Evolutionary conservation across 2,329 filamentous ascomycete genomes (phyloP).

Genomic region (Cephalotrichum gorgonifer): DNA sequence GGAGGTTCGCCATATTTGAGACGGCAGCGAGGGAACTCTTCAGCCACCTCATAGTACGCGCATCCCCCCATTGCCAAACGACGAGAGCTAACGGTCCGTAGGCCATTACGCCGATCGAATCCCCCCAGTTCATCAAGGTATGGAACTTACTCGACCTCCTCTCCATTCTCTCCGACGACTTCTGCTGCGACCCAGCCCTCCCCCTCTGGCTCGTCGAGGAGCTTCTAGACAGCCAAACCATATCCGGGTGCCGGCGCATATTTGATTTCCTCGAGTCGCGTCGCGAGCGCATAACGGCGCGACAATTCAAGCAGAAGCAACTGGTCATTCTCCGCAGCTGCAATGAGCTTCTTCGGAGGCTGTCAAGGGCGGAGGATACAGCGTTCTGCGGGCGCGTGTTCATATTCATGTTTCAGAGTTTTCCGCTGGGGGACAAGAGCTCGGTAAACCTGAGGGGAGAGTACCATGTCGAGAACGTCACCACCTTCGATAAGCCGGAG

Average conservation of each 20-base stretch:
- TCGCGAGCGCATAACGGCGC: slow-evolving; percentile 75
- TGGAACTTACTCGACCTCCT: slow-evolving; percentile 94
- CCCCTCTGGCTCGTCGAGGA: slow-evolving; percentile 90
- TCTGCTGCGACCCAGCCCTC: slow-evolving; percentile 66
- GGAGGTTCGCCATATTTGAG: slow-evolving; percentile 65
- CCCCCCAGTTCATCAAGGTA: slow-evolving; percentile 67
- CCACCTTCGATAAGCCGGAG: slow-evolving; percentile 59
- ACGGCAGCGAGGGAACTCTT: slow-evolving; percentile 75
- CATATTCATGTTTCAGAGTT: slow-evolving; percentile 97
- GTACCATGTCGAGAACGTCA: slow-evolving; percentile 92
- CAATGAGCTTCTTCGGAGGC: slow-evolving; percentile 84
- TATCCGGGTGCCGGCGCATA: slow-evolving; percentile 78
- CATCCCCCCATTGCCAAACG: slow-evolving; percentile 4
- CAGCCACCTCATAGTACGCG: slow-evolving; percentile 65
- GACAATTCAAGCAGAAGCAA: slow-evolving; percentile 72
- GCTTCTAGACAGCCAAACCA: slow-evolving; percentile 90
- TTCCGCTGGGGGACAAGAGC: slow-evolving; percentile 91
- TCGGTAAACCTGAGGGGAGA: slow-evolving; percentile 94
- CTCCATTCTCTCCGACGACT: slow-evolving; percentile 76
- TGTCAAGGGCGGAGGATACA: slow-evolving; percentile 94
- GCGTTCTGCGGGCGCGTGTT: slow-evolving; percentile 96
- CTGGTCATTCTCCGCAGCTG: slow-evolving; percentile 86
- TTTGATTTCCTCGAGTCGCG: slow-evolving; percentile 95
- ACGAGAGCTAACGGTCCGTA: slow-evolving; percentile 21
- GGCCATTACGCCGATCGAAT: slow-evolving; percentile 66